Percentiles rank a stretch among this genome's conserved stretches.
phyloP scores from a whole-genome alignment of 2,329 filamentous ascomycete genomes.

The Dendryphion nanum region DNA sequence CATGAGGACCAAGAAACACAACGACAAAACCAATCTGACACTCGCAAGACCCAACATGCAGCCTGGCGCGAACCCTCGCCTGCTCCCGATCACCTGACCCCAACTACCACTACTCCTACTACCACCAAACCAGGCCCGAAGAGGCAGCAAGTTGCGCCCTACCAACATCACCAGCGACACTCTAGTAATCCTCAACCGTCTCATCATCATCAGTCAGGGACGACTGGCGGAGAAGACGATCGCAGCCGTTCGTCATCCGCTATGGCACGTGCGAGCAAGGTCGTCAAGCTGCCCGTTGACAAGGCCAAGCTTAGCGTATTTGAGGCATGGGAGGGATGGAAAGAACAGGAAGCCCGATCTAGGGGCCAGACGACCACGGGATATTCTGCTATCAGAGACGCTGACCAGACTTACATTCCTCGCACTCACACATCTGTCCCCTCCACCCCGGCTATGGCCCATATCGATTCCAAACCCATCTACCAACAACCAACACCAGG shows the following conservation, averaged over 20 bases:
- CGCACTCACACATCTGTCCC: neutral
- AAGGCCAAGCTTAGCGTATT: neutral
- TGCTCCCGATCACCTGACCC: neutral
- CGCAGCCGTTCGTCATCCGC: neutral
- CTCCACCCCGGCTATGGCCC: neutral
- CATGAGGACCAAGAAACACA: no score
- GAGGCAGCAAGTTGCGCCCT: no score
- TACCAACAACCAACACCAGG: neutral
- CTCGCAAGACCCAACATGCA: no score
- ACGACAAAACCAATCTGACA: no score
- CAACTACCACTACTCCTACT: neutral
- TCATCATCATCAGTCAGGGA: no score
- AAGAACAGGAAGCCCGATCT: neutral
- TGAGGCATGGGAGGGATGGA: neutral
- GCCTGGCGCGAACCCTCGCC: neutral
- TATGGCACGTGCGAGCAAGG: neutral
- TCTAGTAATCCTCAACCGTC: neutral
- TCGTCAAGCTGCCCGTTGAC: neutral
- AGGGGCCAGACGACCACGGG: no score
- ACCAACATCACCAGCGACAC: neutral
- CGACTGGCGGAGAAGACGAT: no score
- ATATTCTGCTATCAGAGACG: no score
- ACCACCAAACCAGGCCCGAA: no score
- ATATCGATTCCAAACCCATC: neutral
- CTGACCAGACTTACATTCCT: neutral